A percentile compares a stretch with the other conserved stretches of the same genome.
Evolutionary conservation across 2,329 filamentous ascomycete genomes (phyloP).

Genomic region (Aspergillus melleus): DNA sequence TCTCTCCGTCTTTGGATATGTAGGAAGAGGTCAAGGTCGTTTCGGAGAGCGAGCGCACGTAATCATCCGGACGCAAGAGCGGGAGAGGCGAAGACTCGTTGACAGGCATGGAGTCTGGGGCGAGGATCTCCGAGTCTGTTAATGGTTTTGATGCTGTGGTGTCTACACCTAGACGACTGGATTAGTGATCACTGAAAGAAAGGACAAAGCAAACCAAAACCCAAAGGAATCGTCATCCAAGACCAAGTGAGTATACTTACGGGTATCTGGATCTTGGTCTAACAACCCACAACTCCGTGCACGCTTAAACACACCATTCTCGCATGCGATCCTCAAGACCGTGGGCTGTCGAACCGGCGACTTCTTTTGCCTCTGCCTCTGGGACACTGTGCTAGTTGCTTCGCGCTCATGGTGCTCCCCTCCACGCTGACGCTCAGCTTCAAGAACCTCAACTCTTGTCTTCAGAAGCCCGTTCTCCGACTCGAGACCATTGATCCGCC

Average conservation of each 20-base stretch:
- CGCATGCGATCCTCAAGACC: neutral
- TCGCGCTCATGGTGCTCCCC: no score
- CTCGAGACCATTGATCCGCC: conserved; percentile 3
- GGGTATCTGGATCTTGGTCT: no score
- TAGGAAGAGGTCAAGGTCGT: conserved; percentile 14
- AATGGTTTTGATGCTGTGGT: neutral
- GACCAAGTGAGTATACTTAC: neutral
- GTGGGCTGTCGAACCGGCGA: neutral
- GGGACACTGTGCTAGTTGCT: no score
- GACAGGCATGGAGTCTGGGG: conserved; percentile 18
- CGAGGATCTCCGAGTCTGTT: conserved; percentile 8
- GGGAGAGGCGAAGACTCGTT: neutral
- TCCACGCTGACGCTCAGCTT: neutral
- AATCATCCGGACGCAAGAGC: neutral
- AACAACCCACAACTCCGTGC: neutral
- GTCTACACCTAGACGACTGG: no score
- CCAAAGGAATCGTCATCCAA: neutral
- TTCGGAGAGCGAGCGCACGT: conserved; percentile 6
- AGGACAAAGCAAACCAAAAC: neutral
- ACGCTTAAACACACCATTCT: neutral
- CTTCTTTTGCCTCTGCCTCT: neutral
- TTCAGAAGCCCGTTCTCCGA: conserved; percentile 4
- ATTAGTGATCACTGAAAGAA: neutral
- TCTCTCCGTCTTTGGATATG: neutral
- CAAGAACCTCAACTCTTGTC: neutral